Base-by-base conservation (phyloP, 306 rosid genomes). In the Pachyrhizus erosus region DNA sequence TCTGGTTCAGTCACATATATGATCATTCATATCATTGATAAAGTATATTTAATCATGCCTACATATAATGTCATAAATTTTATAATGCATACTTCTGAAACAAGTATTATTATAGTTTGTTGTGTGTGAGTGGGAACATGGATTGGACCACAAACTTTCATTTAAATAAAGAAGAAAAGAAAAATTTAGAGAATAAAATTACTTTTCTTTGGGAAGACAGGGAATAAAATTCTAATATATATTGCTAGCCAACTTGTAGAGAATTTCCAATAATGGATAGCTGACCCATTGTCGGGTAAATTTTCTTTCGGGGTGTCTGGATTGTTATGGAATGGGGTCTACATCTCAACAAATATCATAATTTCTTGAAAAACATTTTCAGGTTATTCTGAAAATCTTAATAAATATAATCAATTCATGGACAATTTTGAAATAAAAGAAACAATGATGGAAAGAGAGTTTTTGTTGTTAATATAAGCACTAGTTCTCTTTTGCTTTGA, bases 241-340 rank as follows among this genome's bases (percentile, higher is more conserved):
- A 62, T 75, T 82, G 84, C 65, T 51, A 48, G 57, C 86, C 90
- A 73, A 82, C 76, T 73, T 52, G 84, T 49, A 54, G 90, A 79
- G 90, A 87, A 87, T 81, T 87, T 84, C 90, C 78, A 84, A 82
- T 81, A 87, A 84, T 87, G 84, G 84, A 84, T 79, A 84, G 80
- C 57, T 82, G 88, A 82, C 88, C 90, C 86, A 84, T 78, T 78
- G 84, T 66, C 81, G 78, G 80, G 73, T 82, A 82, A 84, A 75
- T 69, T 84, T 87, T 87, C 83, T 87, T 64, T 82, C 81, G 84
- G 66, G 77, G 80, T 87, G 90, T 84, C 78, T 87, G 31, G 77
- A 75, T 87, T 82, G 54, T 78, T 82, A 75, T 55, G 77, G 86
- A 78, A 78, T 84, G 84, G 88, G 88, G 83, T 87, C 85, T 82